phyloP scores from a whole-genome alignment of 495 filamentous ascomycete genomes.

The Podospora anserina region DNA sequence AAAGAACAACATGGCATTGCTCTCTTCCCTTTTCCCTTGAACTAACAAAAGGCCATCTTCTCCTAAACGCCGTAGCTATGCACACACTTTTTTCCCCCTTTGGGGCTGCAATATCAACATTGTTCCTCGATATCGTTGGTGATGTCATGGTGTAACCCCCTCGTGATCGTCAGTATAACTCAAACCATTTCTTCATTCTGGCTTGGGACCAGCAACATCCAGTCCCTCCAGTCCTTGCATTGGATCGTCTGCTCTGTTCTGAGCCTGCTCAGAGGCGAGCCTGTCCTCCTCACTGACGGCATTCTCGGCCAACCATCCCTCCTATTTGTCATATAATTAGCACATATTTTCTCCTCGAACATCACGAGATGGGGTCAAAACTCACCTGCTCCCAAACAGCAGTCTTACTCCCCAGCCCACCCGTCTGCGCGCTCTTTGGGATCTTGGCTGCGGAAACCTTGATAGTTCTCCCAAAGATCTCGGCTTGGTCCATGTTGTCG shows the following conservation, averaged over 20 bases:
- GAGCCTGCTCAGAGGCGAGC: slow-evolving; percentile 56
- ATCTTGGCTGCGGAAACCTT: slow-evolving; percentile 90
- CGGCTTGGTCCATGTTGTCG: slow-evolving; percentile 98
- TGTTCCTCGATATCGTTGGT: background rate
- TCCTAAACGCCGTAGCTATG: slow-evolving; percentile 48
- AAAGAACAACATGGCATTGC: slow-evolving; percentile 7
- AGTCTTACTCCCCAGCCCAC: slow-evolving; percentile 86
- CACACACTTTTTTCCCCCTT: slow-evolving; percentile 16
- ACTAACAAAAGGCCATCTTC: slow-evolving; percentile 16
- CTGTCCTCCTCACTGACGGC: slow-evolving; percentile 86
- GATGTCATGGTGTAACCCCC: background rate
- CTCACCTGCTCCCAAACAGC: slow-evolving; percentile 97
- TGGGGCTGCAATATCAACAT: background rate
- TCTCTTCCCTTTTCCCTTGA: slow-evolving; percentile 15
- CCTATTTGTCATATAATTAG: slow-evolving; percentile 52
- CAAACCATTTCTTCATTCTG: slow-evolving; percentile 49
- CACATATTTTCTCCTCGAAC: slow-evolving; percentile 2
- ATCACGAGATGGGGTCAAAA: slow-evolving; percentile 4
- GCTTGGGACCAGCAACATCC: slow-evolving; percentile 89
- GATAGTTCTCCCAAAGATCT: slow-evolving; percentile 89
- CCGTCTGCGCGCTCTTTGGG: slow-evolving; percentile 77
- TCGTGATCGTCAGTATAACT: background rate
- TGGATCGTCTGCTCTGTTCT: slow-evolving; percentile 67
- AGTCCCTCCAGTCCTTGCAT: slow-evolving; percentile 94
- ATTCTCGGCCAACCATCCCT: slow-evolving; percentile 88